Conservation (phyloP, 176 grass and related monocot genomes). For the Neostapfia colusana region DNA sequence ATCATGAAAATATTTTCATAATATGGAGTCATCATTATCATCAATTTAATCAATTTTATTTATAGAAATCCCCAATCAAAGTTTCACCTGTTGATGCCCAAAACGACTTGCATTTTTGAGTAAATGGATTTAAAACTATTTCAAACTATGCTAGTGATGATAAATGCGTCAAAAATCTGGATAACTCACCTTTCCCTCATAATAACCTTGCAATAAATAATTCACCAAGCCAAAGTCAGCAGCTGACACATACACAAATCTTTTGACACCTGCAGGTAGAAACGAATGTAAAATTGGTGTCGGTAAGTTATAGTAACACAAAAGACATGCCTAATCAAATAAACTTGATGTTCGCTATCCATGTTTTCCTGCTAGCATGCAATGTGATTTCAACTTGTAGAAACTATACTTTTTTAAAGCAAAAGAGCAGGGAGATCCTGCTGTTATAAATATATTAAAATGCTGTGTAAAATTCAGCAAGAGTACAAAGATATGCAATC, state of each 20-base stretch:
- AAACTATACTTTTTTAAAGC: not conserved
- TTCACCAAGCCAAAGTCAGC: conserved; percentile 84
- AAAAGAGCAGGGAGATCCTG: no score
- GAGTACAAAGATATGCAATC: no score
- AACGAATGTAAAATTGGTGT: conserved; percentile 6
- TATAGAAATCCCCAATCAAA: not conserved
- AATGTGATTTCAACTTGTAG: conserved; percentile 5
- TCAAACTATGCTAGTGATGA: not conserved
- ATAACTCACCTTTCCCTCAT: conserved; percentile 77
- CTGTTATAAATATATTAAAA: no score
- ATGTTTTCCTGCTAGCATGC: not conserved
- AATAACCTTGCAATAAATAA: conserved; percentile 85
- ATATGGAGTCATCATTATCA: not conserved
- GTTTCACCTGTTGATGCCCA: not conserved
- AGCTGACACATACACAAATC: conserved; percentile 93
- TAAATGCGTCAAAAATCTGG: conserved; percentile 7
- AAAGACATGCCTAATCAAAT: not conserved
- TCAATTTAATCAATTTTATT: not conserved
- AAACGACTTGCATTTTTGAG: not conserved
- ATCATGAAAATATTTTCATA: not conserved
- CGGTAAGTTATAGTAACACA: not conserved
- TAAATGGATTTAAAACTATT: not conserved
- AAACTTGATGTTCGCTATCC: not conserved
- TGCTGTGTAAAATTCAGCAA: no score
- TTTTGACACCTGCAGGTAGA: conserved; percentile 71